Evolutionary conservation across 495 filamentous ascomycete species (phyloP), one percentile per base, ranked within the genome.

Genomic region (Xylaria intraflava): DNA sequence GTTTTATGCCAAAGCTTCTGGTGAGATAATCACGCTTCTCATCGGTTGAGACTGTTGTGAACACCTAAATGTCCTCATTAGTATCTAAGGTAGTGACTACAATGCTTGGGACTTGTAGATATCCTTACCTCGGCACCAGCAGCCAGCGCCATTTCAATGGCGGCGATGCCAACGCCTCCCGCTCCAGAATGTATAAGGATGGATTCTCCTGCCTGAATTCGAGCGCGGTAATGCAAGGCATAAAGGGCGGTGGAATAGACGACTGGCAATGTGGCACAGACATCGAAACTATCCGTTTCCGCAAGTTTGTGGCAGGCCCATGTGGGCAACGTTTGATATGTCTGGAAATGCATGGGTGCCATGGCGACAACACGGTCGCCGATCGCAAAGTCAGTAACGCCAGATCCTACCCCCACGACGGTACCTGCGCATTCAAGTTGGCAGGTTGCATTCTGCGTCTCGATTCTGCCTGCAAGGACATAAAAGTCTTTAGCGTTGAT

Each of bases 161-260:
- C 68, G 9, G 75, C 77, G 49, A 79, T 76, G 31, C 78, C 79
- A 1, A 79, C 64, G n/a, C 67, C 72, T 29, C 76, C 73, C 6
- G 76, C 62, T 10, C 70, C 79, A 0, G 65, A 66, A 46, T 81
- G 76, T 40, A 83, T 78, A 20, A 83, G 66, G 0, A 81, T 67
- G 6, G 61, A 70, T 51, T 82, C 74, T 9, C 61, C 75, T n/a
- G 62, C 51, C 11, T 41, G 17, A 9, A 72, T 39, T 8, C 51
- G 31, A 3, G 62, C 69, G 17, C 68, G 50, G 31, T 62, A 30
- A 22, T 67, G 11, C 2, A 77, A 46, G 0, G 71, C 64, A 56
- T 81, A 73, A 36, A 75, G 72, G 0, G 78, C 79, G 0, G 80
- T 82, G 23, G 56, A 58, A 56, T 67, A 83, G 6, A 69, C 69